phyloP scores from a whole-genome alignment of 164 flowering plant species.

The Amborella trichopoda region DNA sequence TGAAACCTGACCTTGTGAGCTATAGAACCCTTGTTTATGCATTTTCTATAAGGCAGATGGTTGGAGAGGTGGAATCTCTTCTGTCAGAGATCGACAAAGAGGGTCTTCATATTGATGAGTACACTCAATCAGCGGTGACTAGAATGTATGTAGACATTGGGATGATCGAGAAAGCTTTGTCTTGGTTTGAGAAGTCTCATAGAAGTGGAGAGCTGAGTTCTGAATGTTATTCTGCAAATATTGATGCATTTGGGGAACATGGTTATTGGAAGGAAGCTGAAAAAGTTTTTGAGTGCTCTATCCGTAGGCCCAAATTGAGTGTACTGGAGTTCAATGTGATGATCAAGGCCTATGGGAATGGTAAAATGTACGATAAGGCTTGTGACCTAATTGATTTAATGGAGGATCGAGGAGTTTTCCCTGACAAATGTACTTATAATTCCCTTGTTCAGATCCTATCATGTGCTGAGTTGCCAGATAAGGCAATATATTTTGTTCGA shows the following conservation, averaged over 20 bases:
- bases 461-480: conserved; percentile 47
- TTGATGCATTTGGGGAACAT: conserved; percentile 89
- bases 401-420: conserved; percentile 42
- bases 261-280: conserved; percentile 63
- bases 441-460: conserved; percentile 70
- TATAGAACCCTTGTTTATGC: conserved; percentile 86
- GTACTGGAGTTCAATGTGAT: conserved; percentile 82
- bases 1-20: conserved; percentile 67
- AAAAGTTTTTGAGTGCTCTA: conserved; percentile 61
- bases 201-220: conserved; percentile 53
- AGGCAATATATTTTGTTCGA: conserved; percentile 40
- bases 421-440: conserved; percentile 68
- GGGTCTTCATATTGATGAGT: conserved; percentile 72
- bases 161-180: conserved; percentile 66
- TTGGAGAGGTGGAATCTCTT: conserved; percentile 58
- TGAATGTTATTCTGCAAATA: conserved; percentile 82
- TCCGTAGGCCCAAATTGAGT: conserved; percentile 27
- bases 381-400: conserved; percentile 58
- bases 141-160: conserved; percentile 84
- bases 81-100: conserved; percentile 60
- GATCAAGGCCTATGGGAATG: conserved; percentile 90
- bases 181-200: conserved; percentile 82
- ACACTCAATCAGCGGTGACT: conserved; percentile 71
- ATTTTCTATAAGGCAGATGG: conserved; percentile 73
- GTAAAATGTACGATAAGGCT: conserved; percentile 46